A percentile compares a stretch with the other conserved stretches of the same genome.
Conservation (phyloP, 2,329 filamentous ascomycete genomes). For the Epichloe hybrida region DNA sequence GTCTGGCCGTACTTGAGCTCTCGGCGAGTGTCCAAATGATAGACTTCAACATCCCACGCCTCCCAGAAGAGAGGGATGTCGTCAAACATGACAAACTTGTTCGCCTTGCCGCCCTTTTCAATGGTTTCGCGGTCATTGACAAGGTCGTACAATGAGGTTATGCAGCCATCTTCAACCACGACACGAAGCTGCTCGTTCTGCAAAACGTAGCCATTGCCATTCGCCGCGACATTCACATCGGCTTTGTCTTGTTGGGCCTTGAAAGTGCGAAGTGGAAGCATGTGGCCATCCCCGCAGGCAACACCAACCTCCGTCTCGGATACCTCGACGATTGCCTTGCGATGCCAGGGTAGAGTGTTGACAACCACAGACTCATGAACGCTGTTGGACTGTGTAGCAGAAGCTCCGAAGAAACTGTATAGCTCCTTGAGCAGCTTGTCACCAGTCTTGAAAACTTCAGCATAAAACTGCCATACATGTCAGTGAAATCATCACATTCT, state of each 20-base stretch:
- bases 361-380: conserved; percentile 47
- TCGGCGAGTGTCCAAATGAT: conserved; percentile 74
- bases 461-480: conserved; percentile 51
- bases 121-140: conserved; percentile 64
- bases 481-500: conserved; percentile 8
- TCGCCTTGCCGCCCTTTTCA: conserved; percentile 59
- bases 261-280: conserved; percentile 37
- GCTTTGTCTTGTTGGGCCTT: conserved; percentile 29
- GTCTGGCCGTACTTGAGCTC: conserved; percentile 59
- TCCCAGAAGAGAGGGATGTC: conserved; percentile 97
- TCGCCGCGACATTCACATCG: conserved; percentile 38
- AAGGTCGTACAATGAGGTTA: conserved; percentile 74
- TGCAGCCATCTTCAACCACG: conserved; percentile 58
- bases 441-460: conserved; percentile 65
- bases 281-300: conserved; percentile 41
- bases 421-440: conserved; percentile 58
- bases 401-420: conserved; percentile 51
- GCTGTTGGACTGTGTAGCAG: conserved; percentile 25
- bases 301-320: conserved; percentile 39
- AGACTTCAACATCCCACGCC: conserved; percentile 96
- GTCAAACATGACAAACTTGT: conserved; percentile 88
- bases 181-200: conserved; percentile 66
- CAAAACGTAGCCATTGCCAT: conserved; percentile 55
- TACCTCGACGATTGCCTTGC: conserved; percentile 58
- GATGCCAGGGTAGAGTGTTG: conserved; percentile 80